Conservation (phyloP, 1,284 basidiomycete species). For the Ganoderma resinaceum region DNA sequence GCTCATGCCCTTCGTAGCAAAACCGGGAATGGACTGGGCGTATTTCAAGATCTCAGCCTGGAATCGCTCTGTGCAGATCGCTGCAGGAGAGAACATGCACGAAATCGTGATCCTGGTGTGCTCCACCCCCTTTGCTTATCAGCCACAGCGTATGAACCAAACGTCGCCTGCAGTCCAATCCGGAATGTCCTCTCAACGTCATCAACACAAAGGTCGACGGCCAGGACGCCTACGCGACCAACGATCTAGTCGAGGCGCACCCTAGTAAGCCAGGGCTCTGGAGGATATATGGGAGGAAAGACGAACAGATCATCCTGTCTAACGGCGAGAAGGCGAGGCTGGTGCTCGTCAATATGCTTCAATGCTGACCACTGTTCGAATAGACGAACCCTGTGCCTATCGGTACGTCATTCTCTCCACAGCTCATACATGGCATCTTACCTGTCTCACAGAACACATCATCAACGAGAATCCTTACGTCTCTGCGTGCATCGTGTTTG, state of each 20-base stretch:
- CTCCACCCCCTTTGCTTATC: neutral
- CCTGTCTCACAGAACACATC: constrained; percentile 37
- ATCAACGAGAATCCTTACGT: constrained; percentile 42
- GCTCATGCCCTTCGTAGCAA: neutral
- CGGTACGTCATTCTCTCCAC: constrained; percentile 33
- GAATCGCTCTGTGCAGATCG: neutral
- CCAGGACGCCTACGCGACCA: constrained; percentile 15
- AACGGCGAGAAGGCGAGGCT: constrained; percentile 7
- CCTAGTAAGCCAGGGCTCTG: constrained; percentile 5
- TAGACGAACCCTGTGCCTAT: constrained; percentile 52
- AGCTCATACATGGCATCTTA: constrained; percentile 28
- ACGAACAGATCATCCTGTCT: constrained; percentile 15
- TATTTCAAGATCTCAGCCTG: constrained; percentile 14
- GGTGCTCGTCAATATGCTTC: neutral
- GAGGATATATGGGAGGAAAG: constrained; percentile 13
- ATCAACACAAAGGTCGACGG: constrained; percentile 11
- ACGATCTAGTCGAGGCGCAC: constrained; percentile 13
- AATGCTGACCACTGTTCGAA: neutral
- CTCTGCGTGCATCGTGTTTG: constrained; percentile 44
- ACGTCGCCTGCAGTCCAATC: neutral
- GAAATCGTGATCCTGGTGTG: constrained; percentile 15
- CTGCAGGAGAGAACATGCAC: constrained; percentile 4
- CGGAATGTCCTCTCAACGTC: constrained; percentile 11
- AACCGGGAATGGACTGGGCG: constrained; percentile 16
- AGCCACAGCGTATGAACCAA: neutral